These are phyloP conservation scores for Pyrus hybrid DNA, from an alignment of 331 rosid genomes.

Conservation along the genomic window DNA sequence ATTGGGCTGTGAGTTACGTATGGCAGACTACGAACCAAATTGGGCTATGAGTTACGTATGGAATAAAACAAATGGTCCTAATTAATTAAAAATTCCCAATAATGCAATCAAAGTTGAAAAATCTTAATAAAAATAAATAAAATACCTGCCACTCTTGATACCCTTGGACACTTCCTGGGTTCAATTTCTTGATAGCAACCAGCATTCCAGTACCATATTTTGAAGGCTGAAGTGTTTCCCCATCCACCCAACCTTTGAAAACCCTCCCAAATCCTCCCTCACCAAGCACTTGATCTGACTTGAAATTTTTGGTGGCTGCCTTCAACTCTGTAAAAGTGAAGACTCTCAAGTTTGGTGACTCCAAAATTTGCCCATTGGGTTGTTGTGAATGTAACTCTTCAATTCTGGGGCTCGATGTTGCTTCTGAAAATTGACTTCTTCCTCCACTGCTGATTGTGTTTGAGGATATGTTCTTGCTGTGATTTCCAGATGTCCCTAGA, in stretches of 20 bases:
- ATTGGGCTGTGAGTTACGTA: neutral
- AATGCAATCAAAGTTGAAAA: neutral
- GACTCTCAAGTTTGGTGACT: constrained; percentile 45
- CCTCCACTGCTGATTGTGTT: constrained; percentile 31
- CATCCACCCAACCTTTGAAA: constrained; percentile 79
- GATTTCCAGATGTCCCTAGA: constrained; percentile 26
- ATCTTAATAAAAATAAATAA: neutral
- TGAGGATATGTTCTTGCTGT: constrained; percentile 31
- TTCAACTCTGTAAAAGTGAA: constrained; percentile 57
- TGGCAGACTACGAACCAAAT: neutral
- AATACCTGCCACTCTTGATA: constrained; percentile 80
- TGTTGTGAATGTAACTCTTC: constrained; percentile 5
- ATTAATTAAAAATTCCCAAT: neutral
- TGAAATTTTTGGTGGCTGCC: constrained; percentile 57
- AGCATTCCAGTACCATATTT: constrained; percentile 49
- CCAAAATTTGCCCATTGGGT: constrained; percentile 38
- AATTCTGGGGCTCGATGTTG: constrained; percentile 26
- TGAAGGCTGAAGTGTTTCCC: constrained; percentile 47
- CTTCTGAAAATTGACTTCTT: constrained; percentile 47
- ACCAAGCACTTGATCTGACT: constrained; percentile 48
- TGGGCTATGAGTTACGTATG: neutral
- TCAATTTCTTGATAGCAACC: constrained; percentile 74
- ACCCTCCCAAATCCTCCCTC: constrained; percentile 93
- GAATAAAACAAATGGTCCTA: neutral
- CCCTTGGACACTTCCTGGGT: constrained; percentile 66